phyloP scores from a whole-genome alignment of 129 eudicot genomes.

The Cynara cardunculus region DNA sequence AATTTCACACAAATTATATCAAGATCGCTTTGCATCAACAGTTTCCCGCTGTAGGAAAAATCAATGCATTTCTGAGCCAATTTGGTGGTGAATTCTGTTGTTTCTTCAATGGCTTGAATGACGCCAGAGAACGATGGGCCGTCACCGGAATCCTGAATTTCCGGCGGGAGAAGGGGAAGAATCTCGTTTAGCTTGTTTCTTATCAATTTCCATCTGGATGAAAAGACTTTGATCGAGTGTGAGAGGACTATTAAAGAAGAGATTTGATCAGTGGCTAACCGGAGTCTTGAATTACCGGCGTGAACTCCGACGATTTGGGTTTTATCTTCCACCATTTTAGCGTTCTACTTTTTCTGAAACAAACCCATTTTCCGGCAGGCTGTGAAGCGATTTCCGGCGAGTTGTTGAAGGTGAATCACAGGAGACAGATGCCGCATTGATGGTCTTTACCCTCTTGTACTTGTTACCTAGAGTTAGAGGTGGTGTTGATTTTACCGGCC shows the following conservation, averaged over 20 bases:
- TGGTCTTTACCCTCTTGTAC: conserved; percentile 1
- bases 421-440: conserved; percentile 2
- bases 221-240: conserved; percentile 46
- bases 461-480: conserved; percentile 7
- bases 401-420: conserved; percentile 3
- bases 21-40: conserved; percentile 68
- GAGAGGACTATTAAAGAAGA: conserved; percentile 41
- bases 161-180: conserved; percentile 26
- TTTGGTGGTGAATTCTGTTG: conserved; percentile 29
- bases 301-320: conserved; percentile 2
- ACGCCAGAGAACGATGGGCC: conserved; percentile 24
- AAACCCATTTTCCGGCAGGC: conserved; percentile 21
- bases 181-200: conserved; percentile 58
- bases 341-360: background rate
- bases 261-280: conserved; percentile 34
- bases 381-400: conserved; percentile 15
- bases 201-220: conserved; percentile 51
- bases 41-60: conserved; percentile 49
- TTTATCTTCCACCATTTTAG: conserved; percentile 33
- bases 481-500: background rate
- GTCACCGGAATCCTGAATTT: conserved; percentile 32
- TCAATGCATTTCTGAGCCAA: conserved; percentile 40
- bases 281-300: conserved; percentile 17
- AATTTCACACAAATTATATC: conserved; percentile 39
- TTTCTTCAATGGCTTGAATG: conserved; percentile 24